These are phyloP conservation scores for Neocatenulostroma microsporum DNA, from an alignment of 2,329 filamentous ascomycete species.

Conservation along the genomic window DNA sequence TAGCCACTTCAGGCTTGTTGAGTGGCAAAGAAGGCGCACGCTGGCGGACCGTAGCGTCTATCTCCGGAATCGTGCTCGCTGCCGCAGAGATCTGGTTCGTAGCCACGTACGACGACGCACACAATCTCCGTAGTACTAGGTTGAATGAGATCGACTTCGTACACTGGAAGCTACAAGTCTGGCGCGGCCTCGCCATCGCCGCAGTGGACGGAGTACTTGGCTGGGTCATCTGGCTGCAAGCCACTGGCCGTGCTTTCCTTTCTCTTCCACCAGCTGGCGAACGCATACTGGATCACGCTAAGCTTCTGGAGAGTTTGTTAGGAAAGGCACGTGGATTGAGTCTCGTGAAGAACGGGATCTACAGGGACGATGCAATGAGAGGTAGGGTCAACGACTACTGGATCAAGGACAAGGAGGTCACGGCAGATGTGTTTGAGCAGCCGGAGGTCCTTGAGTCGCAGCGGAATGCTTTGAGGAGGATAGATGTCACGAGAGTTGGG, in stretches of 20 bases:
- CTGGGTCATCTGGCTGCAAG: constrained; percentile 62
- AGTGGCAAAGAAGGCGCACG: constrained; percentile 55
- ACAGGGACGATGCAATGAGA: constrained; percentile 65
- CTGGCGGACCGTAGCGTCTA: constrained; percentile 65
- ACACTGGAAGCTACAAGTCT: constrained; percentile 60
- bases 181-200: constrained; percentile 58
- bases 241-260: constrained; percentile 71
- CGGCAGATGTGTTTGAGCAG: constrained; percentile 70
- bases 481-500: constrained; percentile 55
- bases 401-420: constrained; percentile 65
- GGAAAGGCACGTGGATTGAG: constrained; percentile 64
- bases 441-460: constrained; percentile 65
- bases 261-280: constrained; percentile 54
- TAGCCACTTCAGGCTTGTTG: constrained; percentile 62
- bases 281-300: constrained; percentile 54
- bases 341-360: constrained; percentile 70
- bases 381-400: constrained; percentile 65
- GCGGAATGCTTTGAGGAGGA: constrained; percentile 57
- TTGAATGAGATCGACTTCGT: constrained; percentile 58
- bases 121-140: constrained; percentile 55
- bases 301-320: constrained; percentile 51
- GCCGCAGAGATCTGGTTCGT: constrained; percentile 60
- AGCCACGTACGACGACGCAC: constrained; percentile 56
- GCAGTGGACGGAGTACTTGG: constrained; percentile 57
- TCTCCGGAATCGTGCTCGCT: constrained; percentile 53